These are phyloP conservation scores for Diaporthe vexans DNA, from an alignment of 2,329 filamentous ascomycete genomes.

Conservation along the genomic window DNA sequence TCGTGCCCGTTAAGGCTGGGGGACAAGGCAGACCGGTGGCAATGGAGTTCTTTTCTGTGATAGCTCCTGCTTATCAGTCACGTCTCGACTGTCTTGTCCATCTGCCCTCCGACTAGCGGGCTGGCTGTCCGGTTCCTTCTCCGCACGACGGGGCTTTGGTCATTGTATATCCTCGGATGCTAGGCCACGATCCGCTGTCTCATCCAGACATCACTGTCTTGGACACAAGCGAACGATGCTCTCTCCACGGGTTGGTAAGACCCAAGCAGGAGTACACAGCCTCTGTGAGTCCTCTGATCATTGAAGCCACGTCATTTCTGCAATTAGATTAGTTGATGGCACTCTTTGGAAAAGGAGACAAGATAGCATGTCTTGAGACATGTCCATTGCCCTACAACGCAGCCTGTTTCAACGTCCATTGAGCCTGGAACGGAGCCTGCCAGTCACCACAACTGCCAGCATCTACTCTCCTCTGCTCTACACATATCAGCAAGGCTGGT, in stretches of 20 bases:
- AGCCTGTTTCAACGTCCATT: not conserved
- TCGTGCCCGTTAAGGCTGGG: not conserved
- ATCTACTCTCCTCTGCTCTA: not conserved
- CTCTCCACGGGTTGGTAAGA: not conserved
- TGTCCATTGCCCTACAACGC: not conserved
- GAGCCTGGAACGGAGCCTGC: not conserved
- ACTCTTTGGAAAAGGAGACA: not conserved
- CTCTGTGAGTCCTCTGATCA: not conserved
- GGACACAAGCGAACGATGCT: slow-evolving; percentile 4
- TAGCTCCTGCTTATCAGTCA: not conserved
- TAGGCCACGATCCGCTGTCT: not conserved
- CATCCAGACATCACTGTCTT: not conserved
- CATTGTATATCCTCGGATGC: not conserved
- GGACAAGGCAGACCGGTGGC: not conserved
- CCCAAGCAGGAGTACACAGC: not conserved
- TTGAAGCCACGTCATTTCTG: not conserved
- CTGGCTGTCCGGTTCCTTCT: not conserved
- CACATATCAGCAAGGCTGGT: not conserved
- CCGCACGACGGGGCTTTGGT: not conserved
- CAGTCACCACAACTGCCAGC: not conserved
- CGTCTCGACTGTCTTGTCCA: not conserved
- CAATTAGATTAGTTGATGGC: not conserved
- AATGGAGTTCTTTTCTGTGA: not conserved
- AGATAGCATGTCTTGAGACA: not conserved
- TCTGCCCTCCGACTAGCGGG: not conserved